Evolutionary conservation across 1,139 yeast species (phyloP), one percentile per base, ranked within the genome.

Genomic region (Petasospora fabianii): DNA sequence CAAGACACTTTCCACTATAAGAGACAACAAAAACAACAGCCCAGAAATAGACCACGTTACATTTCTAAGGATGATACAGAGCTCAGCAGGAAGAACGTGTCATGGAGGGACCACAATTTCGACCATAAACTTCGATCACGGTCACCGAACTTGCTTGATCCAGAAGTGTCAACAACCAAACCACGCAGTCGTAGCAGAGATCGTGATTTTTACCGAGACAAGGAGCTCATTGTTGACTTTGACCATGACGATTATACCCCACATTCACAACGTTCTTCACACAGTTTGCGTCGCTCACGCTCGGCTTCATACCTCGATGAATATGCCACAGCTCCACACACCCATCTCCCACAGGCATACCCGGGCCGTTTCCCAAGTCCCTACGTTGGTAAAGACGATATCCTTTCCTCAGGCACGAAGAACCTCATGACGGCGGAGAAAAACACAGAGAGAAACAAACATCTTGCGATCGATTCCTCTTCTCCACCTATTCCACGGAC

Each of bases 351-450:
- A 9, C 22, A 36, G 19, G 35, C 42, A 9, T 51, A 31, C 26
- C 55, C 55, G 2, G 54, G 55, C 3, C 44, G 46, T 26, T 51
- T 45, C 28, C 54, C 54, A 24, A 46, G 47, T 18, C 51, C 52
- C 0, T 44, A 39, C 21, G 36, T 41, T 2, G 24, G 36, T 30
- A 49, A 38, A 20, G 38, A 41, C 16, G 44, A 45, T 15, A 11
- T 50, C 16, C 29, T 48, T 4, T 48, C 52, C 3, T 43, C 55
- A 7, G 50, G 53, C 8, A 38, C 48, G 3, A 49, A 42, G 26
- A 51, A 53, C 32, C 41, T 54, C 11, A 45, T 36, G 40, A 30
- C 45, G 13, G 58, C 58, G 1, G 40, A 45, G 19, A 29, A 35
- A 5, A 54, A 54, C 16, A 47, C 55, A 3, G 39, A 40, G 24